Base-by-base conservation (phyloP, 768 basidiomycete species). In the Russula sp. region DNA sequence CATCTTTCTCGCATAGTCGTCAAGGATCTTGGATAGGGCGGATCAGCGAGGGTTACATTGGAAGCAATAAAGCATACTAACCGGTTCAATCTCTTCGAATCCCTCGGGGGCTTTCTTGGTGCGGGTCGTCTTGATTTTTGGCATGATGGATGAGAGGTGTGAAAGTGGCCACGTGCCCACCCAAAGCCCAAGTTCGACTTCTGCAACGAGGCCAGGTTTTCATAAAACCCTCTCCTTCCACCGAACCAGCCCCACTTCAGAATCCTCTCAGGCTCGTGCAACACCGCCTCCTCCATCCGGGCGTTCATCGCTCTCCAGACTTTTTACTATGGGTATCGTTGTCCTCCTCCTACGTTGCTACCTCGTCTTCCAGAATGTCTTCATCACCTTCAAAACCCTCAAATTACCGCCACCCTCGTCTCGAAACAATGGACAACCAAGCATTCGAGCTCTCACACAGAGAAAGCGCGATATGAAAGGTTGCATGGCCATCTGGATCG, bases 1-100 rank as follows among this genome's bases (percentile, higher is more conserved):
- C 97, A 99, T 99, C 80, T 97, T 98, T 80, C 94, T 92, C 50
- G 92, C 91, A 75, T 98, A 99, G 77, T 98, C 97, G 69, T 98
- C 97, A 69, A 98, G 88, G 70, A 98, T 88, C 90, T 96, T 64
- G 20, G 40, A 63, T 16, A n/a, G 48, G 18, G 20, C 10, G 16
- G 13, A 51, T 68, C 14, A 60, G 48, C 30, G 26, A 24, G 26
- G 7, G 5, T n/a, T 11, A 48, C 22, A 40, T 40, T 20, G n/a
- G 28, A 38, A 3, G 44, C 26, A 40, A 59, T 18, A 36, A 16
- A 22, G 2, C 18, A 44, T 57, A 74, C 85, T 24, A 70, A 91
- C 91, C 50, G 79, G 76, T 74, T 92, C 94, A 52, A 98, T 92
- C 68, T 98, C 95, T 73, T 98, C 96, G 70, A 83, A 98, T 14